Evolutionary conservation across 371 early-diverging fungal species (phyloP).

Genomic region (Mucor piriformis): DNA sequence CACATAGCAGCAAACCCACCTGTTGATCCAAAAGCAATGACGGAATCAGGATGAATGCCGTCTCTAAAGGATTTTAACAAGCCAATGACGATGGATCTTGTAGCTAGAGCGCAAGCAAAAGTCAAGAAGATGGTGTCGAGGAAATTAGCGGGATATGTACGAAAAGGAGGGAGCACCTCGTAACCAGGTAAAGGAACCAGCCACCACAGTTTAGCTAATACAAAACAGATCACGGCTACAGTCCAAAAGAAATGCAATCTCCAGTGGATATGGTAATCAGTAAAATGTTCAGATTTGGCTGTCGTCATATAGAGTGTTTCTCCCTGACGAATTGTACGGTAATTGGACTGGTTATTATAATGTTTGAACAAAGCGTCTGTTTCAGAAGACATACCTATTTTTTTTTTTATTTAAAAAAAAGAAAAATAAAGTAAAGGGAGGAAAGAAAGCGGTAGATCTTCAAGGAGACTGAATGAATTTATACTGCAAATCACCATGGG

Average conservation of each 20-base stretch:
- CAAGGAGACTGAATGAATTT: neutral
- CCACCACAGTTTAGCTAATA: conserved; percentile 21
- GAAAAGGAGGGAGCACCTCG: conserved; percentile 9
- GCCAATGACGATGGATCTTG: conserved; percentile 16
- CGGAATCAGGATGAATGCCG: conserved; percentile 18
- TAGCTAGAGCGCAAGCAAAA: conserved; percentile 3
- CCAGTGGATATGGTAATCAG: conserved; percentile 11
- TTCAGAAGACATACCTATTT: neutral
- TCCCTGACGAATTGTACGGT: neutral
- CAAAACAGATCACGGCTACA: conserved; percentile 8
- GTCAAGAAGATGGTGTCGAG: conserved; percentile 12
- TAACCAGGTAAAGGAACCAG: conserved; percentile 21
- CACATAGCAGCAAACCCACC: conserved; percentile 21
- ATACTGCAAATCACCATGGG: neutral
- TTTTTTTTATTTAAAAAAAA: neutral
- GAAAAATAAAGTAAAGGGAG: neutral
- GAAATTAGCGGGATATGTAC: conserved; percentile 24
- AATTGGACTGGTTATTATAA: neutral
- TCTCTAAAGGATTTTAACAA: conserved; percentile 11
- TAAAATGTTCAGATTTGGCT: neutral
- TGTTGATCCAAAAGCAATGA: conserved; percentile 6
- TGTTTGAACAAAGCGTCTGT: neutral
- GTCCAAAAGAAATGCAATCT: conserved; percentile 13
- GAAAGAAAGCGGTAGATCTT: no score
- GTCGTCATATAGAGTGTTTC: neutral